Percentiles rank a stretch among this genome's conserved stretches.
These are phyloP conservation scores for Rhytidiadelphus loreus DNA, from an alignment of 225 moss, liverwort and hornwort genomes.

Conservation along the genomic window DNA sequence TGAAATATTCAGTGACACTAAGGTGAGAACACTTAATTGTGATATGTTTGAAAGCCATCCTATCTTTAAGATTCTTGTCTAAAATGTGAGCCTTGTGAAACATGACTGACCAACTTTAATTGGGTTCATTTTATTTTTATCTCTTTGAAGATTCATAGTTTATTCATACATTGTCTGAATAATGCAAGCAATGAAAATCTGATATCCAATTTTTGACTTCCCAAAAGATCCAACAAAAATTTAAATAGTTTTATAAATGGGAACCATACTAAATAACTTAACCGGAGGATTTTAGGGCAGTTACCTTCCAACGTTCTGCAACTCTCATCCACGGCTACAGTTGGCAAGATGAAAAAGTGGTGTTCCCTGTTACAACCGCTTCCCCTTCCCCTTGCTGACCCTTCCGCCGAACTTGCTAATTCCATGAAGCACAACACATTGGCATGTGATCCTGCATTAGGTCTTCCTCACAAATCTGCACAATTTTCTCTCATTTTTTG, in stretches of 20 bases:
- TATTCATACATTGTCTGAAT: neutral
- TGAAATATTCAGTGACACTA: rapidly evolving
- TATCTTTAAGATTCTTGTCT: neutral
- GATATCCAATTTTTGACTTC: neutral
- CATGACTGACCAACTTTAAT: neutral
- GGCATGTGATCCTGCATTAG: neutral
- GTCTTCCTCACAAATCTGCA: neutral
- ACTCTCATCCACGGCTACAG: neutral
- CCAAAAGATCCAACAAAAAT: neutral
- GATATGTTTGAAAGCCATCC: neutral
- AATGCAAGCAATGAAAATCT: rapidly evolving
- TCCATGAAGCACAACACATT: neutral
- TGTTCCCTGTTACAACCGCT: slow-evolving; percentile 8
- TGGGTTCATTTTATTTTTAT: neutral
- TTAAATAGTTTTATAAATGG: too few relatives aligned
- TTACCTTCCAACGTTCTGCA: neutral
- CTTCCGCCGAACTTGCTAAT: neutral
- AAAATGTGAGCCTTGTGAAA: neutral
- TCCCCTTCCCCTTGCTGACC: neutral
- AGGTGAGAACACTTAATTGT: neutral
- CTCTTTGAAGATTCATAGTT: neutral
- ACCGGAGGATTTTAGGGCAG: neutral
- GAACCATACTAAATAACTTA: neutral
- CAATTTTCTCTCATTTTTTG: neutral
- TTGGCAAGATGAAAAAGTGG: neutral